Conservation (phyloP, 1,284 basidiomycete genomes). For the Neonothopanus nambi region DNA sequence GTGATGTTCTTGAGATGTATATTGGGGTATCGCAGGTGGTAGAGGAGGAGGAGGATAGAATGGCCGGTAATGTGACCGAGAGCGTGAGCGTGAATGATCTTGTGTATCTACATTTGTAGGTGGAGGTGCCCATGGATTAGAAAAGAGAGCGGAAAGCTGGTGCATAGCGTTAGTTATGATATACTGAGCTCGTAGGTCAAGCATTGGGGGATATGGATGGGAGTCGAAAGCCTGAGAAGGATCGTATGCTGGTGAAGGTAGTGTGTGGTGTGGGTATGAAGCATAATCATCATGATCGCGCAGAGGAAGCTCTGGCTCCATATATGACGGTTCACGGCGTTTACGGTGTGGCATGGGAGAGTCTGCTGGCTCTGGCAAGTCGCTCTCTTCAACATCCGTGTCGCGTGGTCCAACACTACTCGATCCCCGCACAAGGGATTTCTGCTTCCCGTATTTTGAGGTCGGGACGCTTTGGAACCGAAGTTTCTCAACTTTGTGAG, state of each 20-base stretch:
- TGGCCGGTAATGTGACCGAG: too few relatives aligned
- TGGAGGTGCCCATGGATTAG: constrained; percentile 25
- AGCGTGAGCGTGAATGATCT: neutral
- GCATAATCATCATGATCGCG: constrained; percentile 10
- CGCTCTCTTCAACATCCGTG: neutral
- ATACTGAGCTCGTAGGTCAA: constrained; percentile 29
- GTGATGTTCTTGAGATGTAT: too few relatives aligned
- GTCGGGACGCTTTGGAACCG: neutral
- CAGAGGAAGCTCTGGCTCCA: constrained; percentile 2
- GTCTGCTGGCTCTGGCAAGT: neutral
- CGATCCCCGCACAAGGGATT: neutral
- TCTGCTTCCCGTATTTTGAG: neutral
- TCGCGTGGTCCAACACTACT: neutral
- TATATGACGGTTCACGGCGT: neutral
- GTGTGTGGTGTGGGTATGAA: neutral
- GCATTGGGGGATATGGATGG: constrained; percentile 10
- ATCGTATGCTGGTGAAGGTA: too few relatives aligned
- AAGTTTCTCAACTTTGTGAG: neutral
- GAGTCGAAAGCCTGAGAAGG: constrained; percentile 2
- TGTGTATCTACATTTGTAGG: constrained; percentile 16
- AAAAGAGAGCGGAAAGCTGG: constrained; percentile 23
- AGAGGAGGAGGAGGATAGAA: neutral
- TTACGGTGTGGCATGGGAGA: neutral
- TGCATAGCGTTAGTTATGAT: constrained; percentile 36
- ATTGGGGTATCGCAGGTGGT: constrained; percentile 20